These are phyloP conservation scores for Obelidium mucronatum DNA, from an alignment of 192 early-diverging fungal genomes.

Conservation along the genomic window DNA sequence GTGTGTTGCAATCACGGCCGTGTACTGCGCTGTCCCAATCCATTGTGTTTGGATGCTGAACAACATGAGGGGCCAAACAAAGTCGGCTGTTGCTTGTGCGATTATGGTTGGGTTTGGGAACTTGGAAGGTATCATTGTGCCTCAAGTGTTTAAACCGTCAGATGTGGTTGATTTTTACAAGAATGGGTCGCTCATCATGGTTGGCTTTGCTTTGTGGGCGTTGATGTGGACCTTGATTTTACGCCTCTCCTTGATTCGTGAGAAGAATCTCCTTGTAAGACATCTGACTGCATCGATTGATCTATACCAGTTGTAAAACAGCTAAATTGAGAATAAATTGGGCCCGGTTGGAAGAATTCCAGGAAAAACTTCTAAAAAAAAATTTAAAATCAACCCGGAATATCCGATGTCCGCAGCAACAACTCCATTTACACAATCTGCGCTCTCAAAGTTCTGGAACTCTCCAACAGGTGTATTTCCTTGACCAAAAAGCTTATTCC, in stretches of 20 bases:
- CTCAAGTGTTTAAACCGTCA: slow-evolving; percentile 19
- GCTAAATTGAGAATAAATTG: too few relatives aligned
- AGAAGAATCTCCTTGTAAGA: not conserved
- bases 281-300: too few relatives aligned
- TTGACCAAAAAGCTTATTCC: not conserved
- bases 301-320: too few relatives aligned
- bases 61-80: slow-evolving; percentile 31
- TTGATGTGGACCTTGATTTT: slow-evolving; percentile 1
- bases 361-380: too few relatives aligned
- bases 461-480: slow-evolving; percentile 54
- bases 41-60: slow-evolving; percentile 35
- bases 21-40: slow-evolving; percentile 30
- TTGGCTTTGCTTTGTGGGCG: not conserved
- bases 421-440: slow-evolving; percentile 8
- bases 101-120: slow-evolving; percentile 33
- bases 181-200: not conserved
- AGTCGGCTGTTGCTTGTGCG: slow-evolving; percentile 25
- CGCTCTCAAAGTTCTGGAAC: slow-evolving; percentile 73
- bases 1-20: slow-evolving; percentile 26
- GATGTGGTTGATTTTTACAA: not conserved
- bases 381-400: too few relatives aligned
- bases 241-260: not conserved
- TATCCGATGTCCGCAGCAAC: slow-evolving; percentile 1
- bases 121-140: slow-evolving; percentile 22
- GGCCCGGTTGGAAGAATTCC: too few relatives aligned